Base-by-base conservation (phyloP, 495 filamentous ascomycete species). In the Mytilinidion resinicola region DNA sequence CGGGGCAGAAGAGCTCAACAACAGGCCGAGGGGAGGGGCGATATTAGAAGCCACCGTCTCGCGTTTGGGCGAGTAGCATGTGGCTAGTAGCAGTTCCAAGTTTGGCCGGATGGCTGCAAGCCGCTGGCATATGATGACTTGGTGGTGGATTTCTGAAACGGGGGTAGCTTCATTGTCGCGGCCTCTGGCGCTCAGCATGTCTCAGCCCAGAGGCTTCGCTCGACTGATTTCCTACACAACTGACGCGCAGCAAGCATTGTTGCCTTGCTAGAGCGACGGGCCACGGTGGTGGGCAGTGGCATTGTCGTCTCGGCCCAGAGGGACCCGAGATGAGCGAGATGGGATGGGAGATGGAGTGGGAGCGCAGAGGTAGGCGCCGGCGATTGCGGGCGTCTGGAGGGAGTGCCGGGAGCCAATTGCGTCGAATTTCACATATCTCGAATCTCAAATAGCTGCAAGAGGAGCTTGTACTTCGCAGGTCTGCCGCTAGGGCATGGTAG, bases 21-120 rank as follows among this genome's bases (percentile, higher is more conserved):
- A 51, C 59, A 53, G 59, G 39, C 49, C 41, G 63, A 56, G 56
- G 54, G 56, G 56, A 59, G 51, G 41, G 59, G 54, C 59, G 50
- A 66, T 60, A 66, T 62, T 62, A 65, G 57, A 65, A 54, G 59
- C 59, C 54, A 62, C 30, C 42, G 55, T 58, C 58, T 47, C 15
- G 51, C 33, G 41, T 17, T n/a, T 35, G 17, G 41, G 48, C 44
- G 38, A 33, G 48, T 15, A 44, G 52, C 41, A 56, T 51, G 54
- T 20, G 20, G 63, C 51, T 59, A 61, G 63, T 56, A 55, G 42
- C 30, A 14, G 59, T 62, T 62, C 52, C 49, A 58, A 47, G 41
- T 47, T 36, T 37, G 52, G n/a, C 49, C 64, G 64, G 64, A 61
- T 57, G 53, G 51, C 36, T 17, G 14, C 17, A 35, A 63, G 46